These are phyloP conservation scores for Cyclotella baltica DNA, from an alignment of 108 stramenopile genomes.

Conservation along the genomic window DNA sequence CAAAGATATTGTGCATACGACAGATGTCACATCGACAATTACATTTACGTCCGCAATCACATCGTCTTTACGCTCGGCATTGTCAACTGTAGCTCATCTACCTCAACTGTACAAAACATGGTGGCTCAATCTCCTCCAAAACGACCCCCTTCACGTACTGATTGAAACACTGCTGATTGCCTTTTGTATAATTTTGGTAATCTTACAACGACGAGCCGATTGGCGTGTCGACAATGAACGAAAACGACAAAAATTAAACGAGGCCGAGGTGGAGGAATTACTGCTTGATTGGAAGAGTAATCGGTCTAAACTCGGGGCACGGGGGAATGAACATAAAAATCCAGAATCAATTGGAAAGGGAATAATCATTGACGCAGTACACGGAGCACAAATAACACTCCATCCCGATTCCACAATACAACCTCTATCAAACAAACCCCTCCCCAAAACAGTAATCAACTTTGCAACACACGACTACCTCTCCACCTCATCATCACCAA, in stretches of 20 bases:
- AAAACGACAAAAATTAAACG: slow-evolving; percentile 53
- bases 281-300: slow-evolving; percentile 88
- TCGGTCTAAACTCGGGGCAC: slow-evolving; percentile 75
- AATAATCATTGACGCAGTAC: slow-evolving; percentile 35
- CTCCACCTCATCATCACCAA: slow-evolving; percentile 58
- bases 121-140: slow-evolving; percentile 84
- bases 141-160: slow-evolving; percentile 93
- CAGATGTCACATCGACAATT: not conserved
- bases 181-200: slow-evolving; percentile 84
- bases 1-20: not conserved
- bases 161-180: slow-evolving; percentile 94
- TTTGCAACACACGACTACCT: slow-evolving; percentile 87
- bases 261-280: slow-evolving; percentile 82
- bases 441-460: slow-evolving; percentile 76
- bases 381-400: slow-evolving; percentile 34
- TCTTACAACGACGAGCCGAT: slow-evolving; percentile 66
- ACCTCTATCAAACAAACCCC: not conserved
- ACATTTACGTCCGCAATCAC: not conserved
- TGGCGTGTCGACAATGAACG: slow-evolving; percentile 46
- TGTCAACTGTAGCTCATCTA: slow-evolving; percentile 36
- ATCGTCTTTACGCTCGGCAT: not conserved
- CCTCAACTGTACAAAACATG: slow-evolving; percentile 73
- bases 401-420: slow-evolving; percentile 20
- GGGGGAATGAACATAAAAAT: slow-evolving; percentile 5
- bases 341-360: slow-evolving; percentile 5